A percentile compares a stretch with the other conserved stretches of the same genome.
Evolutionary conservation across 73 alveolate species (phyloP).

Genomic region (Breviolum minutum): DNA sequence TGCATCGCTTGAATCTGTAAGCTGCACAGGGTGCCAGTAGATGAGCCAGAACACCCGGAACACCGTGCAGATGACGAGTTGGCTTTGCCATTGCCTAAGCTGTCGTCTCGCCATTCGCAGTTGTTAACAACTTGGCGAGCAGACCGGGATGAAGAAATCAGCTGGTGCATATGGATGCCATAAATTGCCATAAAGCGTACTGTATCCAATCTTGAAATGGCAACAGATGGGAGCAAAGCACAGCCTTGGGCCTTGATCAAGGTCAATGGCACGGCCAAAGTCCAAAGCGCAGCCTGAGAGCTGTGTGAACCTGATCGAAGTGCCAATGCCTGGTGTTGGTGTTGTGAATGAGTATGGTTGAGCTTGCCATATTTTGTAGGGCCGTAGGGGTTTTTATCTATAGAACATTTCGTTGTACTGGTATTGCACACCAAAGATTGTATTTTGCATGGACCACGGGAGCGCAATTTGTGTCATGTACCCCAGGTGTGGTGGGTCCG

Average conservation of each 20-base stretch:
- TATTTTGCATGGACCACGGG: too few species aligned
- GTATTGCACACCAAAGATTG: too few species aligned
- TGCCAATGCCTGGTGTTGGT: too few species aligned
- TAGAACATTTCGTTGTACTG: too few species aligned
- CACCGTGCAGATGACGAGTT: neutral
- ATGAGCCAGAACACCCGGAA: neutral
- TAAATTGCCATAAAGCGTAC: neutral
- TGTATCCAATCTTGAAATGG: neutral
- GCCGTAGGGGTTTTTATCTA: too few species aligned
- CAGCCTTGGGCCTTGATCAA: neutral
- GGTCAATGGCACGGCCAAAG: conserved; percentile 27
- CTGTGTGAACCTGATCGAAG: neutral
- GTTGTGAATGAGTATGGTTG: too few species aligned
- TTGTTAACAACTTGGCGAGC: neutral
- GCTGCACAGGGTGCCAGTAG: neutral
- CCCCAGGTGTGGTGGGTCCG: too few species aligned
- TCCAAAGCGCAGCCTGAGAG: conserved; percentile 11
- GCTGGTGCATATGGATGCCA: neutral
- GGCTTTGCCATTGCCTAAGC: neutral
- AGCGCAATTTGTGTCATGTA: too few species aligned
- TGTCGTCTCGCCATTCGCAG: neutral
- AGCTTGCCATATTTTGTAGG: too few species aligned
- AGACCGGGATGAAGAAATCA: neutral
- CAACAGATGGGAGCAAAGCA: neutral
- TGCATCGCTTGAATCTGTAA: too few species aligned